phyloP scores from a whole-genome alignment of 257 asterid species.

The Plectranthus barbatus region DNA sequence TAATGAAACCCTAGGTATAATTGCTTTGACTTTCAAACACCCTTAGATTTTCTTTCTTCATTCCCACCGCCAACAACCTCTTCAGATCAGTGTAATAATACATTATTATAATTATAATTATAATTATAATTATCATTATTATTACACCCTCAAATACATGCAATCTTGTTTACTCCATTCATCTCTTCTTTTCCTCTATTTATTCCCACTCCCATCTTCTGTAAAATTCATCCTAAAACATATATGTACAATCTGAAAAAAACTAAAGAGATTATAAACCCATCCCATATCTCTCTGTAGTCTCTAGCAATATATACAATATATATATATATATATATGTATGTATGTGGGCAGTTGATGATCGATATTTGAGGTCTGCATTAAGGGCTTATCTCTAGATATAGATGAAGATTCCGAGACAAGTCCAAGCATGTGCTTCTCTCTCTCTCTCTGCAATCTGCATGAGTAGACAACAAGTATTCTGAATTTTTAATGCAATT shows the following conservation, averaged over 20 bases:
- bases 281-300: conserved; percentile 19
- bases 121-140: too few relatives aligned
- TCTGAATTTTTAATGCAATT: too few relatives aligned
- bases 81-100: too few relatives aligned
- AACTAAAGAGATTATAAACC: conserved; percentile 53
- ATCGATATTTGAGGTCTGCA: conserved; percentile 11
- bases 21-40: conserved; percentile 41
- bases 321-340: neutral
- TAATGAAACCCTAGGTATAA: too few relatives aligned
- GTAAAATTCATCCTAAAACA: too few relatives aligned
- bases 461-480: too few relatives aligned
- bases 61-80: conserved; percentile 37
- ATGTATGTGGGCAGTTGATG: neutral
- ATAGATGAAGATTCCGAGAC: too few relatives aligned
- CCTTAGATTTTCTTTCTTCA: conserved; percentile 7
- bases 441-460: too few relatives aligned
- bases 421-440: too few relatives aligned
- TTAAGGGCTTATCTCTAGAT: too few relatives aligned
- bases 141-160: neutral
- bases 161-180: conserved; percentile 9
- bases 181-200: conserved; percentile 30
- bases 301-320: too few relatives aligned
- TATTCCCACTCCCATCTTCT: conserved; percentile 15
- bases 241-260: conserved; percentile 9
- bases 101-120: too few relatives aligned